Conservation (phyloP, 768 basidiomycete species). For the Suillus spraguei region DNA sequence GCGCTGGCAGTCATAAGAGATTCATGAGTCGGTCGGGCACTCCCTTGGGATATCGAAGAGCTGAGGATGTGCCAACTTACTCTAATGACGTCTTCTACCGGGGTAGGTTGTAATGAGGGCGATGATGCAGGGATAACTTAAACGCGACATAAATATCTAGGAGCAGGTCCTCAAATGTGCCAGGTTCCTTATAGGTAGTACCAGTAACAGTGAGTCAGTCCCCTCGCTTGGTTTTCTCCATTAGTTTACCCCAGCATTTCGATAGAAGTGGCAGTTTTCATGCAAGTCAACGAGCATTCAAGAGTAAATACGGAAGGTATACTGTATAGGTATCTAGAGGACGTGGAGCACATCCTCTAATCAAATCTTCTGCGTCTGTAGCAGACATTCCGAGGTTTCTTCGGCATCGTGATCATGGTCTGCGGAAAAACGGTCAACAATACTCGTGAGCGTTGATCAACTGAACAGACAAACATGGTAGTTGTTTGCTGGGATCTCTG, state of each 20-base stretch:
- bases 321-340: slow-evolving; percentile 3
- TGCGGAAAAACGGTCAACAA: slow-evolving; percentile 31
- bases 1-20: no score
- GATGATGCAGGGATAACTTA: no score
- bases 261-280: not conserved
- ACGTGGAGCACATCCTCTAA: slow-evolving; percentile 26
- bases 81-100: no score
- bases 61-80: no score
- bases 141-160: no score
- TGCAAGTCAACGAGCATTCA: slow-evolving; percentile 13
- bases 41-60: no score
- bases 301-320: slow-evolving; percentile 10
- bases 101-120: no score
- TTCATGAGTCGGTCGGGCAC: no score
- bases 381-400: slow-evolving; percentile 61
- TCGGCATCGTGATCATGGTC: slow-evolving; percentile 95
- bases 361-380: slow-evolving; percentile 69
- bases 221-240: no score
- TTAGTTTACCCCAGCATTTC: not conserved
- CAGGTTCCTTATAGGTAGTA: no score
- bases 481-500: slow-evolving; percentile 76
- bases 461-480: slow-evolving; percentile 70
- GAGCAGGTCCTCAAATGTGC: no score
- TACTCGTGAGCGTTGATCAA: not conserved
- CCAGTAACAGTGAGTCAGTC: no score